Base-by-base conservation (phyloP, 176 grass and related monocot genomes). In the Bromus sterilis region DNA sequence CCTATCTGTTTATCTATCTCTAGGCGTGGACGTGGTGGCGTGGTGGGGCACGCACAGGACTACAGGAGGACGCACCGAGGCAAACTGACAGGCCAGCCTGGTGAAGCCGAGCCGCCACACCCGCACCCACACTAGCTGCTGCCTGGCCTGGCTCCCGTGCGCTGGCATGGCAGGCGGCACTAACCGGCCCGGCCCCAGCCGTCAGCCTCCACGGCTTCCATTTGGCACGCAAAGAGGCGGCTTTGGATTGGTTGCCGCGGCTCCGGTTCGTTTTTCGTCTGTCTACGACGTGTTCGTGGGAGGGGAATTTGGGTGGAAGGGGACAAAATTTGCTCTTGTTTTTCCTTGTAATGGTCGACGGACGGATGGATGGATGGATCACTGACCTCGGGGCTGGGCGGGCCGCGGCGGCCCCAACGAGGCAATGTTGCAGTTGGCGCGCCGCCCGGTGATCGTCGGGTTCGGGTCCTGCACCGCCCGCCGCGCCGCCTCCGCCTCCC, bases 391-490 rank as follows among this genome's bases (percentile, higher is more conserved):
- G 48, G 82, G 78, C 32, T 76, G 86, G 16, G 84, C 76, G 36
- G 93, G 86, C 5, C 92, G 87, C 7, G 93, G 89, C 80, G 89
- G 91, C 2, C 96, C 93, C 59, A 85, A 18, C 66, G 93, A 91
- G 57, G 96, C 96, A 78, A 99, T 99, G 93, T 99, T 99, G 87
- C 96, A 99, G 87, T 99, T 99, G 78, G 96, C 96, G 72, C 91
- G 93, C 85, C 96, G 87, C 28, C 96, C 91, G 61, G 88, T 85
- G 79, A 99, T 99, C 78, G 66, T 82, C 76, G 93, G 96, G 68
- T 93, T 99, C 62, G 87, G 93, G 1, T 98, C 93, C 76, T 73
- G 84, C 87, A 99, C 96, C 36, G 96, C 82, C 34, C 72, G 89
- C 46, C 74, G 76, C 49, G 96, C 96, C 29, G 96, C 87, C 12